phyloP scores from a whole-genome alignment of 2,329 filamentous ascomycete species.

The Colletotrichum caudatum region DNA sequence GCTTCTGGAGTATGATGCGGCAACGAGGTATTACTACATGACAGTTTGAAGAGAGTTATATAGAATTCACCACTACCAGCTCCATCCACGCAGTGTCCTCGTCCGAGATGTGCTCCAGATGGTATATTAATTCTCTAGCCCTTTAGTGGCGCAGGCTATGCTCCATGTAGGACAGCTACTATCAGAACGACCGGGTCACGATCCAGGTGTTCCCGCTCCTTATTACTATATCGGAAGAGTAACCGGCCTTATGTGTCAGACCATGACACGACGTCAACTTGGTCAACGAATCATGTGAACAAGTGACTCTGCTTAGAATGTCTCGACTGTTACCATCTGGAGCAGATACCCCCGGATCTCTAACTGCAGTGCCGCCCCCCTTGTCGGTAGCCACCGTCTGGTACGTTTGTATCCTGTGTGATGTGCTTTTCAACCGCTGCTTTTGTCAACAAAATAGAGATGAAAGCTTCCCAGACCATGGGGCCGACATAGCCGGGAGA shows the following conservation, averaged over 20 bases:
- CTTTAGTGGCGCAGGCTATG: no score
- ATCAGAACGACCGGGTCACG: no score
- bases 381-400: not conserved
- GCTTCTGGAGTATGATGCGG: constrained; percentile 57
- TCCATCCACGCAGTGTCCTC: not conserved
- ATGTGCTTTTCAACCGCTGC: not conserved
- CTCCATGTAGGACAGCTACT: no score
- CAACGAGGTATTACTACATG: constrained; percentile 57
- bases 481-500: not conserved
- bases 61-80: not conserved
- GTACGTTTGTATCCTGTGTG: not conserved
- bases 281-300: no score
- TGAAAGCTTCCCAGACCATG: no score
- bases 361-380: not conserved
- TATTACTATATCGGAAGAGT: no score
- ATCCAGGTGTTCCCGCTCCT: no score
- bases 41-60: not conserved
- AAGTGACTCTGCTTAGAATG: no score
- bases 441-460: not conserved
- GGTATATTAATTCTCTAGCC: not conserved
- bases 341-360: not conserved
- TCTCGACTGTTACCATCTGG: no score
- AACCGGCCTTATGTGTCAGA: no score
- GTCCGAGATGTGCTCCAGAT: not conserved
- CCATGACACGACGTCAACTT: no score